Base-by-base conservation (phyloP, 495 filamentous ascomycete species). In the Hypoxylon fragiforme region DNA sequence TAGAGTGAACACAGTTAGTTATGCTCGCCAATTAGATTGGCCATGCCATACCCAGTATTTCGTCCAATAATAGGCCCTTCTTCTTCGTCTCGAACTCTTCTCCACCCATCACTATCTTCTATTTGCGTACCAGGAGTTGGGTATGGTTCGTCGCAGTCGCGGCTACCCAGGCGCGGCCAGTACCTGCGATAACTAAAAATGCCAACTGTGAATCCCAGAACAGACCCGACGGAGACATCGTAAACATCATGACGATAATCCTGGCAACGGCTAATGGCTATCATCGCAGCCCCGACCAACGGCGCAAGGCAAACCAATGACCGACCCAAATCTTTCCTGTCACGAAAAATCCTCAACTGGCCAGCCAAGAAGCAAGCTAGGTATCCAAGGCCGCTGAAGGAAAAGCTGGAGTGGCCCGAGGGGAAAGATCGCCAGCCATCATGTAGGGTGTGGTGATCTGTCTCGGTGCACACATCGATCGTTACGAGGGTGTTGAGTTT, bases 161-260 rank as follows among this genome's bases (percentile, higher is more conserved):
- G 62, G 22, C 74, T 76, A 42, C 70, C 65, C 34, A 84, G 60
- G 22, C 73, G 51, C 7, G 81, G 82, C 69, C 78, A 85, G 50
- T 83, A 82, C 49, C 81, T 78, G 54, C 89, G 73, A 62, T 96
- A 98, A 18, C 86, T 90, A 71, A 91, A 95, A 62, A 87, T 88
- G 13, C 89, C 85, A 7, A 97, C 73, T 5, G 74, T 65, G 55
- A 86, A 78, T 1, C 94, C 94, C 9, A 99, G 74, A 21, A 88
- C 51, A 1, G 81, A 84, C 0, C 94, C 94, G 12, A 75, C 74
- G 18, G 82, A 87, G 14, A 99, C 95, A 73, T 99, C 94, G 41
- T 86, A 96, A 3, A 95, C 88, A 66, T 97, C 95, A 59, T 99
- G 94, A 19, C 94, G 73, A 66, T 99, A 99, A 67, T 99, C 94